A percentile compares a stretch with the other conserved stretches of the same genome.
Evolutionary conservation across 352 stramenopile genomes (phyloP).

Genomic region (Pythium brassicae): DNA sequence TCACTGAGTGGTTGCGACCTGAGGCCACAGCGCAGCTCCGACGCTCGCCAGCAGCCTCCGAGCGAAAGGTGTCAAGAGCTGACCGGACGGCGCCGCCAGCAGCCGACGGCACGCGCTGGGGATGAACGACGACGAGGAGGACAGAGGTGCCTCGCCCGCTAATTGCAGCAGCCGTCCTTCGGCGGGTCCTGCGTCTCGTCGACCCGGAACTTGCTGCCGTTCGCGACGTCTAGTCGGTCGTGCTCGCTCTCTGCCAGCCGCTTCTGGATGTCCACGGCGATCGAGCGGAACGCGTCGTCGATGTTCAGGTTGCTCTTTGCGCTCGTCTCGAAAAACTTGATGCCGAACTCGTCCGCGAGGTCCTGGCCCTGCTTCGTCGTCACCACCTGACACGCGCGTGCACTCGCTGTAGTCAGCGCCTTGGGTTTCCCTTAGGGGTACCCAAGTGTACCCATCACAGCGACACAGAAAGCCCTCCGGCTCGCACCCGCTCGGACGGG

Average conservation of each 20-base stretch:
- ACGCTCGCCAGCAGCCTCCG: too few relatives aligned
- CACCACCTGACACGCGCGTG: constrained; percentile 44
- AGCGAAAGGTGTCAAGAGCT: too few relatives aligned
- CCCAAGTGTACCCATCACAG: neutral
- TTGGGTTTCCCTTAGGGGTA: too few relatives aligned
- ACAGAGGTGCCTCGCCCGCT: neutral
- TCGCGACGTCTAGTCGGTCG: constrained; percentile 87
- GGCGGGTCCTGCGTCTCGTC: constrained; percentile 74
- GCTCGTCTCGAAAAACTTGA: constrained; percentile 94
- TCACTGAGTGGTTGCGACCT: too few relatives aligned
- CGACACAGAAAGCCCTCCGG: neutral
- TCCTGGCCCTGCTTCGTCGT: constrained; percentile 91
- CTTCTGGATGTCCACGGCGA: constrained; percentile 88
- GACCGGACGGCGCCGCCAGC: too few relatives aligned
- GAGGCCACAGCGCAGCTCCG: too few relatives aligned
- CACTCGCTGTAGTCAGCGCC: neutral
- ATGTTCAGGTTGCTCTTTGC: constrained; percentile 94
- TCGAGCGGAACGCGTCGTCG: constrained; percentile 84
- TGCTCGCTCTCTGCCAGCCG: constrained; percentile 81
- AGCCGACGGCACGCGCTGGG: neutral
- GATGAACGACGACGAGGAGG: neutral
- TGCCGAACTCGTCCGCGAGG: constrained; percentile 91
- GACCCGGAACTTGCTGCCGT: constrained; percentile 80
- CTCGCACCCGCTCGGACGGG: constrained; percentile 88
- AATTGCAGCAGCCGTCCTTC: constrained; percentile 81